A percentile compares a stretch with the other conserved stretches of the same genome.
phyloP scores from a whole-genome alignment of 345 rosid species.

The Gossypium rotundifolium region DNA sequence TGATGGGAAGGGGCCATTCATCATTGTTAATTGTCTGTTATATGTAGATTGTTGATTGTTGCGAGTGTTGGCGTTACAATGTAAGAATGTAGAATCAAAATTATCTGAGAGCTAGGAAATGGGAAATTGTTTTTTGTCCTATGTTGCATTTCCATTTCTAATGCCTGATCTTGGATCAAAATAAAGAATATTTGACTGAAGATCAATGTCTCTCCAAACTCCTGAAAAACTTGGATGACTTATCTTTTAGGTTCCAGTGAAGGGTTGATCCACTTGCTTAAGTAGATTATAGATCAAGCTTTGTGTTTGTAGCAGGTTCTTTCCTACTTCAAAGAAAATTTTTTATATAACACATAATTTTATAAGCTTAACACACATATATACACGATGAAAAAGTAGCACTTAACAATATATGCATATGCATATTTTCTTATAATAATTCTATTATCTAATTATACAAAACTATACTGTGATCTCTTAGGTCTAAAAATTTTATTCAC shows the following conservation, averaged over 20 bases:
- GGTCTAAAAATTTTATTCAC: no score
- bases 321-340: no score
- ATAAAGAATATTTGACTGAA: neutral
- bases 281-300: no score
- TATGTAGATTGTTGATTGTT: neutral
- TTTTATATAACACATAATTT: no score
- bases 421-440: no score
- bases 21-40: neutral
- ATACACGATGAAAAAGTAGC: no score
- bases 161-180: neutral
- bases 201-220: neutral
- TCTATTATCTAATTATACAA: no score
- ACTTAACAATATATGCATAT: no score
- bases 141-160: neutral
- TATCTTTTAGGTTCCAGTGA: neutral
- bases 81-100: neutral
- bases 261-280: neutral
- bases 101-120: neutral
- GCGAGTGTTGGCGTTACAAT: neutral
- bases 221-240: neutral
- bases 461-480: no score
- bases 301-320: no score
- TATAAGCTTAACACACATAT: no score
- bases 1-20: neutral
- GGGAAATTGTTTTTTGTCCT: neutral